A percentile compares a stretch with the other conserved stretches of the same genome.
Evolutionary conservation across 2,329 filamentous ascomycete genomes (phyloP).

Genomic region (Pseudopithomyces chartarum): DNA sequence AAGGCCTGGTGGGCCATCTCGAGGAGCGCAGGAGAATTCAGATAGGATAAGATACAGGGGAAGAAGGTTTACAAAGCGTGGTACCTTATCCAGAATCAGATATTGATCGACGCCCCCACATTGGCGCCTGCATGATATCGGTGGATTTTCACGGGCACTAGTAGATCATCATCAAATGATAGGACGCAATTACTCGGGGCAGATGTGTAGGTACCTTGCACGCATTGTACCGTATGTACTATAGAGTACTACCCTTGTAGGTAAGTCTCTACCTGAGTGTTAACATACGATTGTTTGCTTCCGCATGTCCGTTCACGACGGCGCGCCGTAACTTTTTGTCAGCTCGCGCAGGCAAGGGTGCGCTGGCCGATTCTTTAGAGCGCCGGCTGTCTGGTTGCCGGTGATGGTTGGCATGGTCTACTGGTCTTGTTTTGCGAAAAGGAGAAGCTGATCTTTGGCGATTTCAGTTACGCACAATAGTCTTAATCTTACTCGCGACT

Average conservation of each 20-base stretch:
- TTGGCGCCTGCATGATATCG: neutral
- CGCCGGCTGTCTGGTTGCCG: neutral
- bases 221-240: neutral
- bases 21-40: neutral
- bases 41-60: neutral
- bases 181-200: neutral
- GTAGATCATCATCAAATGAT: slow-evolving; percentile 1
- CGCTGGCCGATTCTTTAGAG: neutral
- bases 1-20: no score
- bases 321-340: no score
- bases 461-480: neutral
- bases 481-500: neutral
- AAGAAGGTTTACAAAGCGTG: neutral
- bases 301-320: no score
- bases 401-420: neutral
- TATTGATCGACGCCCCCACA: slow-evolving; percentile 3
- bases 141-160: neutral
- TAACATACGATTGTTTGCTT: no score
- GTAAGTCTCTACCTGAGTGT: no score
- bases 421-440: neutral
- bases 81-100: neutral
- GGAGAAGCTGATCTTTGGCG: slow-evolving; percentile 4
- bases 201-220: neutral
- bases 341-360: neutral
- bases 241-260: no score